These are phyloP conservation scores for Saccharomyces hybrid DNA, from an alignment of 1,139 yeast species.

Conservation along the genomic window DNA sequence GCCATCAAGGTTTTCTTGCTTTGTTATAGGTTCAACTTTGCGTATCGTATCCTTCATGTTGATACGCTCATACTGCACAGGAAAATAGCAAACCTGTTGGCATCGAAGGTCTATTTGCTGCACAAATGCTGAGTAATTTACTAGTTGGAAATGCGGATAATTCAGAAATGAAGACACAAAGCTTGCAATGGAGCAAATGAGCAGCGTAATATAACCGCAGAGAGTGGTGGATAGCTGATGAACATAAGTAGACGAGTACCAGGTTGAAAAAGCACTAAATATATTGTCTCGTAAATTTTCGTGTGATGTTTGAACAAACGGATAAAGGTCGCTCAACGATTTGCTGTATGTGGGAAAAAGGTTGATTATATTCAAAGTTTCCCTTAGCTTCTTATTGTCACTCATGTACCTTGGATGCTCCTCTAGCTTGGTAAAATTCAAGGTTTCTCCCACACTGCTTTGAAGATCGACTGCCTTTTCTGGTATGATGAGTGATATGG, in stretches of 20 bases:
- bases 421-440: constrained; percentile 29
- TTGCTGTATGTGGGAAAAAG: constrained; percentile 20
- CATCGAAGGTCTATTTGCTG: constrained; percentile 74
- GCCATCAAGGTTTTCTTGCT: background rate
- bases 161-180: constrained; percentile 36
- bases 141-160: constrained; percentile 30
- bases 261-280: background rate
- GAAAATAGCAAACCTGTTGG: constrained; percentile 72
- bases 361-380: constrained; percentile 24
- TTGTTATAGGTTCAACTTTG: background rate
- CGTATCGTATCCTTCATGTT: background rate
- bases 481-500: constrained; percentile 59
- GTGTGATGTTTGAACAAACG: constrained; percentile 6
- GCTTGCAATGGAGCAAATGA: constrained; percentile 32
- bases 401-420: constrained; percentile 22
- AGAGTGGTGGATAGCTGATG: constrained; percentile 1
- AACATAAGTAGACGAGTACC: background rate
- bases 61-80: constrained; percentile 66
- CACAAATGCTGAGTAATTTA: constrained; percentile 53
- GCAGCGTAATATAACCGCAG: constrained; percentile 13
- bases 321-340: constrained; percentile 17
- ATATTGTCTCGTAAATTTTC: constrained; percentile 1
- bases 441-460: constrained; percentile 21
- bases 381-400: constrained; percentile 14
- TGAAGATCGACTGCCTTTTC: constrained; percentile 27